A percentile compares a stretch with the other conserved stretches of the same genome.
These are phyloP conservation scores for Cladophialophora yegresii DNA, from an alignment of 2,329 filamentous ascomycete genomes.

Conservation along the genomic window DNA sequence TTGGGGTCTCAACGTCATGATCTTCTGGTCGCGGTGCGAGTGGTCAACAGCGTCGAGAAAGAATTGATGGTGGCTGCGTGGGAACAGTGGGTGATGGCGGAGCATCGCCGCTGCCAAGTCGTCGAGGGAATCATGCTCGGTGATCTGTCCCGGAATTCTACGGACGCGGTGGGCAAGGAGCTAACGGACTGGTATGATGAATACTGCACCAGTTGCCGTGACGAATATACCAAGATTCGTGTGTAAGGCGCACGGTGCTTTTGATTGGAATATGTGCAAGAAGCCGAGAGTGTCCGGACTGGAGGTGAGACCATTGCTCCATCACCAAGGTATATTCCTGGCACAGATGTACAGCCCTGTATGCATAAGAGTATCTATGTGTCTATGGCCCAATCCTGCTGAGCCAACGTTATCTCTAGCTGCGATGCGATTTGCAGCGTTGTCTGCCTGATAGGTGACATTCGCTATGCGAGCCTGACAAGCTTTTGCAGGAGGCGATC, in stretches of 20 bases:
- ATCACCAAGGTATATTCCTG: not conserved
- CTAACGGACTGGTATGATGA: constrained; percentile 55
- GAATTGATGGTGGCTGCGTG: constrained; percentile 86
- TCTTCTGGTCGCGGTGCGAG: constrained; percentile 81
- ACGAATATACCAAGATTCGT: constrained; percentile 30
- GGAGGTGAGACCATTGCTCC: not conserved
- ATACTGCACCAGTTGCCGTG: constrained; percentile 64
- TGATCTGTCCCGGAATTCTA: constrained; percentile 37
- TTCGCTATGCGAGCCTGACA: not conserved
- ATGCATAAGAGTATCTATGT: not conserved
- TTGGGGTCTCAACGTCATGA: constrained; percentile 86
- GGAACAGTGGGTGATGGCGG: constrained; percentile 86
- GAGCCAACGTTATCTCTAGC: not conserved
- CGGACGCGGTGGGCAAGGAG: constrained; percentile 34
- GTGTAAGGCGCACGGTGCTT: constrained; percentile 2
- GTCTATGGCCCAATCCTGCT: not conserved
- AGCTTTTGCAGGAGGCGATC: not conserved
- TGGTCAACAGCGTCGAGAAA: constrained; percentile 84
- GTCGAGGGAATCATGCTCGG: constrained; percentile 52
- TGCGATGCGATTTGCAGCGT: not conserved
- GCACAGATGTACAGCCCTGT: not conserved
- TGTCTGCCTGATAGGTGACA: not conserved
- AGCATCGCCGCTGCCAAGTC: constrained; percentile 73
- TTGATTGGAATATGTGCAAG: too few species aligned
- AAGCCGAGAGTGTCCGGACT: not conserved